Percentiles rank a stretch among this genome's conserved stretches.
Conservation (phyloP, 805 yeast species). For the Myxozyma kluyveri region DNA sequence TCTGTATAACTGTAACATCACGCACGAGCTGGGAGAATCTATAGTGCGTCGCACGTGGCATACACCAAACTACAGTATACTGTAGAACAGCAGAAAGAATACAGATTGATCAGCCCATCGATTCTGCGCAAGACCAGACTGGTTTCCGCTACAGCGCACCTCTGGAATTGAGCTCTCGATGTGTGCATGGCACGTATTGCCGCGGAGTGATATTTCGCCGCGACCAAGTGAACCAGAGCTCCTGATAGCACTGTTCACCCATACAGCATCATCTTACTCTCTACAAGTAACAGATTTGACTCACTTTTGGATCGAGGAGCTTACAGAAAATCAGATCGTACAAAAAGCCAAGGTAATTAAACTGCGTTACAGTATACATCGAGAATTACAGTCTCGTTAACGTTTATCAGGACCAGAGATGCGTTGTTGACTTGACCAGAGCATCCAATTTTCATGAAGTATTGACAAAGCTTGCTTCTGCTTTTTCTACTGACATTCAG, state of each 20-base stretch:
- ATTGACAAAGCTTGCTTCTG: conserved; percentile 4
- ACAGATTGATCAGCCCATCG: background rate
- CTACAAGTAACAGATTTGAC: conserved; percentile 22
- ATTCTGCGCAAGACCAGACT: background rate
- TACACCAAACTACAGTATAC: no score
- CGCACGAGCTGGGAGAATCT: no score
- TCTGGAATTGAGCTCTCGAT: background rate
- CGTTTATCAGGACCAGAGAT: conserved; percentile 10
- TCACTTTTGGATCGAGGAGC: conserved; percentile 16
- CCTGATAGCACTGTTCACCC: conserved; percentile 4
- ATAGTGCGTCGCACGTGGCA: no score
- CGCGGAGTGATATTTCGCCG: no score
- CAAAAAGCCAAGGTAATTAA: conserved; percentile 14
- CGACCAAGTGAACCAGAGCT: background rate
- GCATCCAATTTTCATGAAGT: conserved; percentile 8
- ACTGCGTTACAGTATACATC: background rate
- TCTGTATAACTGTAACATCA: no score
- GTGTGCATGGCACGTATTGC: no score
- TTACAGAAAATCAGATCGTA: conserved; percentile 2
- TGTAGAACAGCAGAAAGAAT: background rate
- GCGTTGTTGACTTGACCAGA: conserved; percentile 16
- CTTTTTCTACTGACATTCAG: background rate
- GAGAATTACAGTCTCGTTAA: background rate
- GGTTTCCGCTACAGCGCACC: conserved; percentile 6
- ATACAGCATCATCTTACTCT: conserved; percentile 6